Evolutionary conservation across 495 filamentous ascomycete genomes (phyloP).

Genomic region (Neurospora hispaniola): DNA sequence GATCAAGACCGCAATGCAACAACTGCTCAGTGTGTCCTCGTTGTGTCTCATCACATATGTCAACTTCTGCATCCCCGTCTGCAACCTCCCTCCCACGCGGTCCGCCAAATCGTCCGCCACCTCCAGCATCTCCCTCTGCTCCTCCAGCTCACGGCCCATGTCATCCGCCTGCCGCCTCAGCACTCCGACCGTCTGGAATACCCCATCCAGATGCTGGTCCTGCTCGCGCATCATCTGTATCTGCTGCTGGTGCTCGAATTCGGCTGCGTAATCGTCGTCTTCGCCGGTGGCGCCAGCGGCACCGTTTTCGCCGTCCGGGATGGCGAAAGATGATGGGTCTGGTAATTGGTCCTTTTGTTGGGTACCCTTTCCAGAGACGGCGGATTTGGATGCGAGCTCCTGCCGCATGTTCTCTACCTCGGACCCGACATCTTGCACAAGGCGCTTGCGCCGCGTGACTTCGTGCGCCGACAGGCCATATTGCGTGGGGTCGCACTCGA

Average conservation of each 20-base stretch:
- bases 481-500: slow-evolving; percentile 80
- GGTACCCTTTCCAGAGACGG: slow-evolving; percentile 5
- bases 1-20: slow-evolving; percentile 81
- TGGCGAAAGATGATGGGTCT: slow-evolving; percentile 59
- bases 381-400: slow-evolving; percentile 51
- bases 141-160: slow-evolving; percentile 92
- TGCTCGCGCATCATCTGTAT: slow-evolving; percentile 88
- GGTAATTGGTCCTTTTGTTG: slow-evolving; percentile 35
- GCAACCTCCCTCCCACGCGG: slow-evolving; percentile 74
- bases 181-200: slow-evolving; percentile 86
- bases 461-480: slow-evolving; percentile 82
- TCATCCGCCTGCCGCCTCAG: slow-evolving; percentile 79
- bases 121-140: slow-evolving; percentile 74
- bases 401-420: slow-evolving; percentile 83
- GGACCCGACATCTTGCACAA: slow-evolving; percentile 80
- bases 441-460: slow-evolving; percentile 64
- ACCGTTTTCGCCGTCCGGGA: slow-evolving; percentile 27
- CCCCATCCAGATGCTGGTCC: slow-evolving; percentile 83
- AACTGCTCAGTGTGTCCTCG: slow-evolving; percentile 84
- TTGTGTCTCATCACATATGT: slow-evolving; percentile 78
- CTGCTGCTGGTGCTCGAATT: slow-evolving; percentile 88
- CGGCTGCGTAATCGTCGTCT: slow-evolving; percentile 64
- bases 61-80: slow-evolving; percentile 77
- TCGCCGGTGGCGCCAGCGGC: slow-evolving; percentile 33
- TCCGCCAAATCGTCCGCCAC: slow-evolving; percentile 74